Base-by-base conservation (phyloP, 2,329 filamentous ascomycete species). In the Neopestalotiopsis sp. region DNA sequence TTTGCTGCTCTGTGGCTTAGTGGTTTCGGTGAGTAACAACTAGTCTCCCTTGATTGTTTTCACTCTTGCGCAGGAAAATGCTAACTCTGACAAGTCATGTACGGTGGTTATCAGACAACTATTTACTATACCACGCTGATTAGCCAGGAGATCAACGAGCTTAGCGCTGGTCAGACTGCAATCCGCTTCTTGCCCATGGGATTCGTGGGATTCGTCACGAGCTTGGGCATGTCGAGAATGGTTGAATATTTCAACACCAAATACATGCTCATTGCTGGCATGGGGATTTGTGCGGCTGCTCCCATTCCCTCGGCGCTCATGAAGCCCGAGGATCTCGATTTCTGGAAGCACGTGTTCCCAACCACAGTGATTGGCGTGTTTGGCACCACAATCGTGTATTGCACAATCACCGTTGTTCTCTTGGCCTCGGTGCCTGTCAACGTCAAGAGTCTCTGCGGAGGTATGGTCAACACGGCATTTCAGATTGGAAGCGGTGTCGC, bases 1-100 rank as follows among this genome's bases (percentile, higher is more conserved):
- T 84, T 84, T 67, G 82, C 81, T 5, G 81, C 80, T 3, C 73
- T 84, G 0, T 84, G 82, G 82, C 75, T 84, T 30, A 78, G 81
- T 14, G 82, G 82, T 1, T 84, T 84, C 20, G 66, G 66, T 67
- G 20, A 61, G 58, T 30, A 24, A 20, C 34, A 28, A 28, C 24
- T 28, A 38, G 6, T 38, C 24, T 53, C 10, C n/a, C 7, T 40
- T 4, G 14, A n/a, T n/a, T 38, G 20, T 40, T 28, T 30, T 38
- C 20, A 32, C 13, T 12, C 40, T 49, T 17, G 17, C n/a, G 9
- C 20, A 9, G 14, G n/a, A 53, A 53, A 6, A 24, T 34, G 34
- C 59, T 62, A 30, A 62, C 32, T 12, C 53, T 9, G 14, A 28
- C 20, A 10, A 67, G 80, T 81, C 63, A 79, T 78, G 68, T 82